These are phyloP conservation scores for Chlamydomonas urium DNA, from an alignment of 139 green algal genomes.

Conservation along the genomic window DNA sequence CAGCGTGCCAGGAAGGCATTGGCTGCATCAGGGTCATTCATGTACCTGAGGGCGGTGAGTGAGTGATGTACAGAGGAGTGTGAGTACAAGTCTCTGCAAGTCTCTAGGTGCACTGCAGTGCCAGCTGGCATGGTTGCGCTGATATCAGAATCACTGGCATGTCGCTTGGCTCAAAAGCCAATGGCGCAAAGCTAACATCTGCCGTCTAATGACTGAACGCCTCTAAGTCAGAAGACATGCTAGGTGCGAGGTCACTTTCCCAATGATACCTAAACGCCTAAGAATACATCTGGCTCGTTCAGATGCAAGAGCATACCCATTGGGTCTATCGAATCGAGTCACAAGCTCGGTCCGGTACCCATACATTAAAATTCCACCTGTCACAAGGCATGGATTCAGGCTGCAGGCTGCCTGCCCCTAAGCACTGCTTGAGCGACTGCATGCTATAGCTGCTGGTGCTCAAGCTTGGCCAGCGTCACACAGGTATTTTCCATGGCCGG, in stretches of 20 bases:
- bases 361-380: no score
- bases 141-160: no score
- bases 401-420: no score
- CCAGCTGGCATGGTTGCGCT: no score
- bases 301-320: slow-evolving; percentile 62
- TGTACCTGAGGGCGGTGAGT: slow-evolving; percentile 18
- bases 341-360: slow-evolving; percentile 33
- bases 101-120: no score
- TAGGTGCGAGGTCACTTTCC: slow-evolving; percentile 42
- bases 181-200: slow-evolving; percentile 81
- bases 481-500: no score
- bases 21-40: slow-evolving; percentile 21
- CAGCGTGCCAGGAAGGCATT: slow-evolving; percentile 16
- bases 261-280: slow-evolving; percentile 55
- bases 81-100: no score
- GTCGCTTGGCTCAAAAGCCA: slow-evolving; percentile 51
- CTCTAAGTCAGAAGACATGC: slow-evolving; percentile 45
- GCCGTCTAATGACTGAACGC: slow-evolving; percentile 65
- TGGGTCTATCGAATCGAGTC: slow-evolving; percentile 37
- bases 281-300: slow-evolving; percentile 60
- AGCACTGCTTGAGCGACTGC: no score
- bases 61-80: no score
- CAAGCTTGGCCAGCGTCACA: no score
- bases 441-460: no score
- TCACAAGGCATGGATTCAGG: no score